These are phyloP conservation scores for Candida glucosophila DNA, from an alignment of 1,139 yeast species.

Conservation along the genomic window DNA sequence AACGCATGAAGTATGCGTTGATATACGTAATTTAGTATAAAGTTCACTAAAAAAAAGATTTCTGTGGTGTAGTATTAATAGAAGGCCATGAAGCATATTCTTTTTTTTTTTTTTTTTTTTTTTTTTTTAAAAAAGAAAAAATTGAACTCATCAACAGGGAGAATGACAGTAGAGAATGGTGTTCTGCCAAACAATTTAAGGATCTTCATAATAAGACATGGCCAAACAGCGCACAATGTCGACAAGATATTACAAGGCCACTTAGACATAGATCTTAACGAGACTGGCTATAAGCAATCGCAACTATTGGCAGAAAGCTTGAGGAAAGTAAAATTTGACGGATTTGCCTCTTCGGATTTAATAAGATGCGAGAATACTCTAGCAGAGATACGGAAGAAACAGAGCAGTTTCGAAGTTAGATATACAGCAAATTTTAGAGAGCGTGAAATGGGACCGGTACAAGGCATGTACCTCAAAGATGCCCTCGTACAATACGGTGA, in stretches of 20 bases:
- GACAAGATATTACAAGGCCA: constrained; percentile 72
- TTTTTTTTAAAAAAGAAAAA: not conserved
- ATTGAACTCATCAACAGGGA: not conserved
- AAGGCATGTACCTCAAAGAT: constrained; percentile 64
- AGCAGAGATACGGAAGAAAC: constrained; percentile 24
- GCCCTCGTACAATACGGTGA: constrained; percentile 44
- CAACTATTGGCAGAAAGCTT: constrained; percentile 36
- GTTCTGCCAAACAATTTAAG: constrained; percentile 36
- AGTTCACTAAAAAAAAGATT: too few species aligned
- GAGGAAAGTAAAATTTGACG: constrained; percentile 35
- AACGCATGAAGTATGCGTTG: not conserved
- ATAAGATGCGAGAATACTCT: constrained; percentile 51
- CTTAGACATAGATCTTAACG: constrained; percentile 50
- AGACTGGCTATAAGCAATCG: constrained; percentile 51
- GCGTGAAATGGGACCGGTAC: constrained; percentile 66
- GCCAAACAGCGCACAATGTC: constrained; percentile 68
- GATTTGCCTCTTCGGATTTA: constrained; percentile 52
- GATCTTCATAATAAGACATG: constrained; percentile 65
- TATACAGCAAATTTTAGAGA: constrained; percentile 51
- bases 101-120: not conserved
- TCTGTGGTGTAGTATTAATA: not conserved
- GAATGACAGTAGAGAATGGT: not conserved
- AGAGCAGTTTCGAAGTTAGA: constrained; percentile 10
- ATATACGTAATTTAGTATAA: too few species aligned
- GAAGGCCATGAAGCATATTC: not conserved